Base-by-base conservation (phyloP, 257 asterid genomes). In the Cynanchum wilfordii region DNA sequence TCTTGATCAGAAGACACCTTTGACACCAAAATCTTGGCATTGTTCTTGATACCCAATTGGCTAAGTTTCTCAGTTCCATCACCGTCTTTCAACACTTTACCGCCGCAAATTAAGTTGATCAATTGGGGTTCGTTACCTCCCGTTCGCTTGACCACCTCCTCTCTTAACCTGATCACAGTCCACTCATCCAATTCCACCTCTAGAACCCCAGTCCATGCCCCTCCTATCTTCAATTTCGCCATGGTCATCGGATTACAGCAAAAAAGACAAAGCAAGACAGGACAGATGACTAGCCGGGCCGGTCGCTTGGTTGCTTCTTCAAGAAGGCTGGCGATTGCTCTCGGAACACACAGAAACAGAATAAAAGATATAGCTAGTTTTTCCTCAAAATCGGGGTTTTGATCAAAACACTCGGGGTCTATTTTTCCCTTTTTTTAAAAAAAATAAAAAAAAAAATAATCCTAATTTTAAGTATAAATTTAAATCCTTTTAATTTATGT, bases 121-220 rank as follows among this genome's bases (percentile, higher is more conserved):
- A 67, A 80, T 45, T 82, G 79, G 13, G 90, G 84, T 9, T 71
- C 82, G 24, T 66, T 84, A 77, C 84, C 83, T 77, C 84, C 86
- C 42, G 95, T 88, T 85, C 94, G 88, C 77, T 82, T 85, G 4
- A 91, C 89, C 10, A 94, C 81, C 78, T 89, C 97, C 79, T 81
- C 79, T 54, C 93, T 84, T 73, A 94, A 75, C 90, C 81, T 87
- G 49, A 85, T 52, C 67, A 91, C 95, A 2, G 97, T 89, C 96
- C 97, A 94, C 19, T 86, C 90, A 7, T 87, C 97, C 44, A 89
- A 74, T 44, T 89, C 91, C 15, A 94, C 82, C 72, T 94, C 98
- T 68, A 94, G 54, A 12, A 87, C 82, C 51, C 98, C 98, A 78
- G 90, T 87, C 98, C 98, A 94, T 24, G 95, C 82, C 75, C 98